Percentiles rank a stretch among this genome's conserved stretches.
Conservation (phyloP, 2,329 filamentous ascomycete species). For the Colletotrichum sp. region DNA sequence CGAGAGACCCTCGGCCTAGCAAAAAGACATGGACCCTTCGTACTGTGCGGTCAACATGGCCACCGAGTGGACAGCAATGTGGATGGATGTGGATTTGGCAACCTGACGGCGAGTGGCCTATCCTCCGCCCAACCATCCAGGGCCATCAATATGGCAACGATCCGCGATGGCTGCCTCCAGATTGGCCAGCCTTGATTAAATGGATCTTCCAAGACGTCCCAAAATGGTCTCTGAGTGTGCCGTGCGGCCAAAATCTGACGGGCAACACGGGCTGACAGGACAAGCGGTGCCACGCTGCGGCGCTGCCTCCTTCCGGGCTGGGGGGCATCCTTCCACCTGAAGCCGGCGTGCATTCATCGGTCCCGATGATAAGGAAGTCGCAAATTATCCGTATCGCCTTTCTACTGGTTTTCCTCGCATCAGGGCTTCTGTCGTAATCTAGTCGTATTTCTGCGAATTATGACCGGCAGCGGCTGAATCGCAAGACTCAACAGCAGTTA, state of each 20-base stretch:
- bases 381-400: background rate
- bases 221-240: background rate
- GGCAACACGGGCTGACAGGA: background rate
- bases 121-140: background rate
- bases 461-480: background rate
- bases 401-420: background rate
- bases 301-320: background rate
- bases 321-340: background rate
- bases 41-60: background rate
- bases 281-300: background rate
- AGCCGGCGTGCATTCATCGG: background rate
- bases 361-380: background rate
- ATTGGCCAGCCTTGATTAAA: constrained; percentile 20
- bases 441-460: background rate
- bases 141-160: constrained; percentile 1
- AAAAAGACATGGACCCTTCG: background rate
- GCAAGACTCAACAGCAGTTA: background rate
- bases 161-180: constrained; percentile 5
- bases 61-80: background rate
- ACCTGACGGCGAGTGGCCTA: background rate
- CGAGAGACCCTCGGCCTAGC: background rate
- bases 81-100: background rate
- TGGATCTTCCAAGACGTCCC: constrained; percentile 12
- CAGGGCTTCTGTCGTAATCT: background rate
- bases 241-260: background rate